phyloP scores from a whole-genome alignment of 176 grass and related monocot species.

The Avena atlantica region DNA sequence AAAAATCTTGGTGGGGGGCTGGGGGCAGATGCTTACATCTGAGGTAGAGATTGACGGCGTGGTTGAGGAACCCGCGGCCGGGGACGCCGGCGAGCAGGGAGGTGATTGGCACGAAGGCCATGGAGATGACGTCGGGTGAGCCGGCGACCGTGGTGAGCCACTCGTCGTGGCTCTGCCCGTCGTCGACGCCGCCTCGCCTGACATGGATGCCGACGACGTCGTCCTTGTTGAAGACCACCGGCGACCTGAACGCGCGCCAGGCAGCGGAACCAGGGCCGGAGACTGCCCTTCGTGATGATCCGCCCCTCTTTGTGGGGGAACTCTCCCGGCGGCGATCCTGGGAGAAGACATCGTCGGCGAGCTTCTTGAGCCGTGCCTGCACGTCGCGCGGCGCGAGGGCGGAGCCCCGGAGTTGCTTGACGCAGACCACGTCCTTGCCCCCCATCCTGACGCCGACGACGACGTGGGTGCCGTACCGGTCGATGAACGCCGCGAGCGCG shows the following conservation, averaged over 20 bases:
- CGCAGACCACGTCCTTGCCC: constrained; percentile 76
- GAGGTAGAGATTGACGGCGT: constrained; percentile 90
- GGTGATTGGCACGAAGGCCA: constrained; percentile 81
- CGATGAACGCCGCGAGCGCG: constrained; percentile 82
- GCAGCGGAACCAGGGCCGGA: constrained; percentile 48
- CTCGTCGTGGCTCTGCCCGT: constrained; percentile 53
- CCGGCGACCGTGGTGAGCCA: constrained; percentile 74
- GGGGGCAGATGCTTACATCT: constrained; percentile 56
- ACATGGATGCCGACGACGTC: constrained; percentile 69
- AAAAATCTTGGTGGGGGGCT: neutral
- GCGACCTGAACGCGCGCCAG: constrained; percentile 51
- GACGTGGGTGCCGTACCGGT: constrained; percentile 82
- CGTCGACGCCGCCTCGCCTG: constrained; percentile 71
- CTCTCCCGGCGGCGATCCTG: constrained; percentile 31
- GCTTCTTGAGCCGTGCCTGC: constrained; percentile 68
- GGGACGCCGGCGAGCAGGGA: constrained; percentile 65
- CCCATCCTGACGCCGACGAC: constrained; percentile 79
- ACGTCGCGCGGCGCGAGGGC: constrained; percentile 63
- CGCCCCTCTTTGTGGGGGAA: neutral
- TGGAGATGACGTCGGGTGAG: constrained; percentile 68
- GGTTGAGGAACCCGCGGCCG: constrained; percentile 77
- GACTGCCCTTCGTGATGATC: constrained; percentile 38
- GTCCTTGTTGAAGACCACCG: constrained; percentile 54
- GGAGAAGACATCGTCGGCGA: constrained; percentile 57
- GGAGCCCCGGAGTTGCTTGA: constrained; percentile 85